Conservation (phyloP, 768 basidiomycete species). For the Mycena haematopus region DNA sequence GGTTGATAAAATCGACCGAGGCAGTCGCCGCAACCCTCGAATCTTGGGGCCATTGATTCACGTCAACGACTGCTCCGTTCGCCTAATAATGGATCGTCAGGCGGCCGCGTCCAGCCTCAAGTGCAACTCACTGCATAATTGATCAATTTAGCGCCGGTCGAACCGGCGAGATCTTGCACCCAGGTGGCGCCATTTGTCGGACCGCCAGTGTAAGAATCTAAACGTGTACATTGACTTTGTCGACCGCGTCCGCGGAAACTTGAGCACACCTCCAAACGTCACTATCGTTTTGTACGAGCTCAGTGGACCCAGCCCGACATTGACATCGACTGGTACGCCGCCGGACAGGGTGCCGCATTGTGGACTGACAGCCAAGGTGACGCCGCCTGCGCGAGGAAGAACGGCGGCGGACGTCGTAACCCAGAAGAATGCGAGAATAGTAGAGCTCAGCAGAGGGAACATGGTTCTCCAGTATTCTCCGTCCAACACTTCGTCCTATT, state of each 20-base stretch:
- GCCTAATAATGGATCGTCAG: constrained; percentile 37
- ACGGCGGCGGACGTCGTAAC: constrained; percentile 30
- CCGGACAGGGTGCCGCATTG: constrained; percentile 47
- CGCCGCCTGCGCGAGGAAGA: constrained; percentile 29
- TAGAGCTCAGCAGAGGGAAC: constrained; percentile 26
- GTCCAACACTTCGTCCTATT: constrained; percentile 20
- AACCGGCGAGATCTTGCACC: constrained; percentile 46
- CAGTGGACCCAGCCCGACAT: constrained; percentile 47
- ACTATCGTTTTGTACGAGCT: constrained; percentile 52
- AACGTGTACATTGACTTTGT: neutral
- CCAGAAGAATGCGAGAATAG: constrained; percentile 32
- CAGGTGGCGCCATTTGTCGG: constrained; percentile 50
- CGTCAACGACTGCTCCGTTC: constrained; percentile 38
- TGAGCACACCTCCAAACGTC: constrained; percentile 52
- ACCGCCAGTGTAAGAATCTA: constrained; percentile 48
- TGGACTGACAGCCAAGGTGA: constrained; percentile 52
- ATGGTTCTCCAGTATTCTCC: constrained; percentile 13
- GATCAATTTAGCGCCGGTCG: constrained; percentile 42
- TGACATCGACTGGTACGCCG: constrained; percentile 50
- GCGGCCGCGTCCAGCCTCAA: neutral
- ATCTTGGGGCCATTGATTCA: constrained; percentile 29
- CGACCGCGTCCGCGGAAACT: neutral
- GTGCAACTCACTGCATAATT: constrained; percentile 47
- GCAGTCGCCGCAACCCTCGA: neutral
- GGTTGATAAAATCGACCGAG: constrained; percentile 45